phyloP scores from a whole-genome alignment of 345 rosid species.

The Syzygium aromaticum region DNA sequence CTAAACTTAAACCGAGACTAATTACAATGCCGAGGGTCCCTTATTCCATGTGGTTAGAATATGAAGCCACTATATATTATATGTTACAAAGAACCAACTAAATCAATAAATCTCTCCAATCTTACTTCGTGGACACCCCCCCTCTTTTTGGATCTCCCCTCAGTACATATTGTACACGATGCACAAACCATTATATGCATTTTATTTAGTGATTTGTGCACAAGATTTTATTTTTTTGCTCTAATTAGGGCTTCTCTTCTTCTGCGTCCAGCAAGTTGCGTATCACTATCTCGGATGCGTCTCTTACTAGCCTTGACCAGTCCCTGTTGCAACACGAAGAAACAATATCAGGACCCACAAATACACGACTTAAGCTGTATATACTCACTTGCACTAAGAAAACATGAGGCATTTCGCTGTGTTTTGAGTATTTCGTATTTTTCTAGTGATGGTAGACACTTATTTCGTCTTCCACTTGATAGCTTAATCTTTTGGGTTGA shows the following conservation, averaged over 20 bases:
- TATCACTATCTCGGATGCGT: constrained; percentile 56
- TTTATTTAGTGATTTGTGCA: neutral
- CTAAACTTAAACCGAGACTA: neutral
- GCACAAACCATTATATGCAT: neutral
- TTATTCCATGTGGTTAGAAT: neutral
- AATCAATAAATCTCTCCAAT: neutral
- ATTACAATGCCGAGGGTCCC: neutral
- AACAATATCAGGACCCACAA: neutral
- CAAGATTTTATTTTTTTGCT: neutral
- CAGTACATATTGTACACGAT: neutral
- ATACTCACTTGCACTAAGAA: neutral
- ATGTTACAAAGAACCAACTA: neutral
- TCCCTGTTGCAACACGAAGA: constrained; percentile 29
- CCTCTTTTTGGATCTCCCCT: neutral
- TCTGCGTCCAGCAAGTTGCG: constrained; percentile 52
- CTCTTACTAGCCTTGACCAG: constrained; percentile 66
- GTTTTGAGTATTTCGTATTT: neutral
- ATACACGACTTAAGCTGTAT: neutral
- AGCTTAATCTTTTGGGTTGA: neutral
- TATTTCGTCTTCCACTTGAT: neutral
- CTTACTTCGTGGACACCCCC: too few species aligned
- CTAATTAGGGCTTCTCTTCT: constrained; percentile 5
- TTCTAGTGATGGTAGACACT: neutral
- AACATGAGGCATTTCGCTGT: neutral
- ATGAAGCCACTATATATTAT: neutral